A percentile compares a stretch with the other conserved stretches of the same genome.
Conservation (phyloP, 345 rosid genomes). For the Tarenaya hassleriana region DNA sequence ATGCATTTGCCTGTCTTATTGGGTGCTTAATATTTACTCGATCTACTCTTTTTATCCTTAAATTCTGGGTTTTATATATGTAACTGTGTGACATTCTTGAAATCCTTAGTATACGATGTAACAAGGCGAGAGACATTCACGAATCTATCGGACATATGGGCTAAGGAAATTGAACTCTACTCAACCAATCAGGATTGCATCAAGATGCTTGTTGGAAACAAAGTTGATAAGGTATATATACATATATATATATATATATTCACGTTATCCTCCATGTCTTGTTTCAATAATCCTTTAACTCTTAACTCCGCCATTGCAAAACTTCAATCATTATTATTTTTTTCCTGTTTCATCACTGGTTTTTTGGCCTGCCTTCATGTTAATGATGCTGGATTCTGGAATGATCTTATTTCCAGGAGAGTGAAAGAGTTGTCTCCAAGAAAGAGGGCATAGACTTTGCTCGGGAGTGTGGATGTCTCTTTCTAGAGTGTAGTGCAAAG, state of each 20-base stretch:
- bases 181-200: slow-evolving; percentile 87
- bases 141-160: slow-evolving; percentile 85
- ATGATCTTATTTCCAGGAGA: slow-evolving; percentile 54
- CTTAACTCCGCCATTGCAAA: not conserved
- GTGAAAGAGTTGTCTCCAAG: slow-evolving; percentile 82
- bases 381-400: not conserved
- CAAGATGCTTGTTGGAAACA: slow-evolving; percentile 97
- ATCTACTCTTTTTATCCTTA: too few species aligned
- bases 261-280: not conserved
- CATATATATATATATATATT: too few species aligned
- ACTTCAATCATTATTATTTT: too few species aligned
- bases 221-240: slow-evolving; percentile 97
- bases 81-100: too few species aligned
- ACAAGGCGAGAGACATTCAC: slow-evolving; percentile 87
- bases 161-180: slow-evolving; percentile 85
- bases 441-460: slow-evolving; percentile 88
- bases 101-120: slow-evolving; percentile 92
- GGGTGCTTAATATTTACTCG: too few species aligned
- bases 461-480: slow-evolving; percentile 79
- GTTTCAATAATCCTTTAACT: not conserved
- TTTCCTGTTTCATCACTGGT: too few species aligned
- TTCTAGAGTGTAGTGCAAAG: slow-evolving; percentile 92
- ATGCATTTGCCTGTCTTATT: not conserved
- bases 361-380: too few species aligned
- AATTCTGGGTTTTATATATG: too few species aligned